phyloP scores from a whole-genome alignment of 306 rosid genomes.

The Cucurbita maxima region DNA sequence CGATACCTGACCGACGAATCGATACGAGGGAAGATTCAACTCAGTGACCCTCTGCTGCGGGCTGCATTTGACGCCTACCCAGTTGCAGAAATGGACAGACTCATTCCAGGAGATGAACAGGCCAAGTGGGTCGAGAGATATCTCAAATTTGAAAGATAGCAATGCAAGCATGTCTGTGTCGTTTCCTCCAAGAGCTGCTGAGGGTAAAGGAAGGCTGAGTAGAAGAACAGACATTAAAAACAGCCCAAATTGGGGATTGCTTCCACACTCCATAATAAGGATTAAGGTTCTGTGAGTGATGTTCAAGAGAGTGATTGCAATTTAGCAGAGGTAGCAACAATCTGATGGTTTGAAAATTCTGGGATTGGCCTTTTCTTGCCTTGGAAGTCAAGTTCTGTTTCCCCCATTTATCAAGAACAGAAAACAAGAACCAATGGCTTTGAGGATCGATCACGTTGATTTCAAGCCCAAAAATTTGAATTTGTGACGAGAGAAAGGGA shows the following conservation, averaged over 20 bases:
- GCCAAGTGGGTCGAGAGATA: constrained; percentile 1
- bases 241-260: background rate
- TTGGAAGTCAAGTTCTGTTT: background rate
- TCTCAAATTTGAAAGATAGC: constrained; percentile 13
- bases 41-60: constrained; percentile 5
- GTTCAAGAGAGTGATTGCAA: background rate
- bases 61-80: constrained; percentile 13
- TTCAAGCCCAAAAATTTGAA: background rate
- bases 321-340: background rate
- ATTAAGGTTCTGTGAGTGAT: background rate
- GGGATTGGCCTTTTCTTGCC: background rate
- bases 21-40: background rate
- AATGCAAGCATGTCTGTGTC: constrained; percentile 3
- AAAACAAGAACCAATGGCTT: background rate
- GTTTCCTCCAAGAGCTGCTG: background rate
- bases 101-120: constrained; percentile 15
- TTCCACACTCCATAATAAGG: background rate
- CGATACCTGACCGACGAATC: background rate
- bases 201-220: background rate
- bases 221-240: background rate
- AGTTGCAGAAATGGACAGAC: constrained; percentile 11
- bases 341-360: too few relatives aligned
- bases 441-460: background rate
- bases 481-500: background rate
- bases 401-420: background rate